Evolutionary conservation across 148 eudicot species (phyloP), one percentile per base, ranked within the genome.

Genomic region (Polygonum maritimum): DNA sequence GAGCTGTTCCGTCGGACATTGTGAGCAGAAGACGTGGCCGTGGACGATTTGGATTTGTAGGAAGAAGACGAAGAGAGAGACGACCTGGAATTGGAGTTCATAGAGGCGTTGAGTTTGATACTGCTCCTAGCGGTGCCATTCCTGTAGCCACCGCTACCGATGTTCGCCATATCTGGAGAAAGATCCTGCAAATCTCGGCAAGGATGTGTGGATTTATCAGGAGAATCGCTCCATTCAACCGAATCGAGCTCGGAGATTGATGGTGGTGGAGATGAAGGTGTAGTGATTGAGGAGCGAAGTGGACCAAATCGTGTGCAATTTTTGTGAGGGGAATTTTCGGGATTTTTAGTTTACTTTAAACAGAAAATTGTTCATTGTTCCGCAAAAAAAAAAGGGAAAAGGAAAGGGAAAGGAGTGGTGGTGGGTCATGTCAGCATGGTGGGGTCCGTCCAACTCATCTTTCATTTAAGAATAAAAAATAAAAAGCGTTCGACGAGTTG

Each of bases 1-100:
- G 88, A 78, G 82, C 87, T 81, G 81, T 76, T 87, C 31, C 93
- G 91, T 67, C 95, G 91, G 40, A 76, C 81, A 52, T 80, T 78
- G 41, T 15, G n/a, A 16, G 5, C 44, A 36, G 71, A 67, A 67
- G 95, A 80, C 13, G 81, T 54, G 13, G 85, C 57, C 2, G 82
- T 54, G 19, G 83, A 80, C 38, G 83, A 74, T 74, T 87, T 92
- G 2, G 95, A 88, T 80, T 90, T 92, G 44, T 85, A 76, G n/a
- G 87, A 83, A 69, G 89, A 58, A 58, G 89, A 78, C 47, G 86
- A 77, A 75, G 87, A 76, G 5, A 84, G 75, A 18, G 89, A 78
- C 57, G 85, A 70, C 79, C 76, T 86, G 44, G 82, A 60, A 38
- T 81, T 85, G 3, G 83, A 81, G 73, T 76, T 88, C 1, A 82